Conservation (phyloP, 2,329 filamentous ascomycete species). For the Calonectria hawksworthii region DNA sequence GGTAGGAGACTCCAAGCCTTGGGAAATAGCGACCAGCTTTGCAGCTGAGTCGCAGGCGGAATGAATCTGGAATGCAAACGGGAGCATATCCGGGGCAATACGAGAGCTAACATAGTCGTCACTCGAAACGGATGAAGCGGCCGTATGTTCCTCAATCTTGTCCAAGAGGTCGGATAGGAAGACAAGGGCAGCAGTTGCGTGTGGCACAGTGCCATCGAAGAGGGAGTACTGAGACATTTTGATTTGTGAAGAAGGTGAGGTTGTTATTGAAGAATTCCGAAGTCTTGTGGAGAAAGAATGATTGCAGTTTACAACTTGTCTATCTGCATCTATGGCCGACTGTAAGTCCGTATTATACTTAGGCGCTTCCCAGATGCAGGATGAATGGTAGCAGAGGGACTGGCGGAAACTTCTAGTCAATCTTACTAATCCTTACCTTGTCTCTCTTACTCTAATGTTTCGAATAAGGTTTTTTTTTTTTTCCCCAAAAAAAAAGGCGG, state of each 20-base stretch:
- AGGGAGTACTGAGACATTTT: not conserved
- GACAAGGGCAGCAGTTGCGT: not conserved
- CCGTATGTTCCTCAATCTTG: slow-evolving; percentile 1
- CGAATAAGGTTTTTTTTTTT: not conserved
- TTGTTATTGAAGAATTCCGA: not conserved
- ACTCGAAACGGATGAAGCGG: not conserved
- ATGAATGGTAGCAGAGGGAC: not conserved
- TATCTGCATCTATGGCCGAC: not conserved
- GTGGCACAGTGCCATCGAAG: not conserved
- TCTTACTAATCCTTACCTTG: not conserved
- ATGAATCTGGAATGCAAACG: not conserved
- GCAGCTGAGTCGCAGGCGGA: slow-evolving; percentile 3
- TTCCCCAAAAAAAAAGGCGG: not conserved
- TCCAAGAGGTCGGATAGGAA: not conserved
- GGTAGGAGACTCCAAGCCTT: not conserved
- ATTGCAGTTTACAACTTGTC: not conserved
- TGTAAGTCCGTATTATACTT: not conserved
- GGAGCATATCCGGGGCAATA: slow-evolving; percentile 8
- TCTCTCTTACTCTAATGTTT: not conserved
- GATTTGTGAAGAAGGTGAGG: not conserved
- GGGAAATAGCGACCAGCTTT: not conserved
- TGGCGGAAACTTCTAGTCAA: not conserved
- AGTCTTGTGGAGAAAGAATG: not conserved
- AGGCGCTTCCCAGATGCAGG: not conserved
- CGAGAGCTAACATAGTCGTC: not conserved